Base-by-base conservation (phyloP, 257 asterid species). In the Primulina huaijiensis region DNA sequence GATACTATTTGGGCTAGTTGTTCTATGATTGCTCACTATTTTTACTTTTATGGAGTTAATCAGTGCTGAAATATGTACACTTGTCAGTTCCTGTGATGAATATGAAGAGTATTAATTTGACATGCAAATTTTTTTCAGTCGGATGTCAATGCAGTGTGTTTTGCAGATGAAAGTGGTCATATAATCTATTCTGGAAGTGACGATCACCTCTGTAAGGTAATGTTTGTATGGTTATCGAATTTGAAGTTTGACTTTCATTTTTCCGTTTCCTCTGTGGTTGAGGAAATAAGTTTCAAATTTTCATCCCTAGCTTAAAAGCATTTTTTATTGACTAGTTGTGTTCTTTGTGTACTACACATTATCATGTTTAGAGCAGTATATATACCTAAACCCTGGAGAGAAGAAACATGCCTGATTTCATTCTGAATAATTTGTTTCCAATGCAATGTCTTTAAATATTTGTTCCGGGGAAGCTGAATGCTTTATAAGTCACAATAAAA, bases 171-270 rank as follows among this genome's bases (percentile, higher is more conserved):
- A 76, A 86, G 85, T 56, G 97, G 99, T 61, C 91, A 93, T 78
- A 75, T 90, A 74, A 86, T 93, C 68, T 93, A 89, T 79, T 93
- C 99, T n/a, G 99, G 99, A 74, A 93, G 99, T 23, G 99, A 93
- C 30, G 99, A 93, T 78, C 77, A 76, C 82, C 92, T 90, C 25
- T 93, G 99, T 83, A 93, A 93, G 83, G 99, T 89, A 88, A 77
- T 72, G 63, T 74, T 64, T 35, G 25, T 76, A 31, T 14, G 5
- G 33, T 67, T 30, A 55, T 55, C 64, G 40, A 69, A 20, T 53
- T 62, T 62, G 64, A 72, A 50, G n/a, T 62, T 68, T 20, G 16
- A 25, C 30, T 67, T 20, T 31, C 59, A 20, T 38, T 63, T 37
- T 35, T 31, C 38, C n/a, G 2, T 52, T 71, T 59, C 21, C 21